A percentile compares a stretch with the other conserved stretches of the same genome.
Conservation (phyloP, 257 asterid species). For the Nicotiana undulata region DNA sequence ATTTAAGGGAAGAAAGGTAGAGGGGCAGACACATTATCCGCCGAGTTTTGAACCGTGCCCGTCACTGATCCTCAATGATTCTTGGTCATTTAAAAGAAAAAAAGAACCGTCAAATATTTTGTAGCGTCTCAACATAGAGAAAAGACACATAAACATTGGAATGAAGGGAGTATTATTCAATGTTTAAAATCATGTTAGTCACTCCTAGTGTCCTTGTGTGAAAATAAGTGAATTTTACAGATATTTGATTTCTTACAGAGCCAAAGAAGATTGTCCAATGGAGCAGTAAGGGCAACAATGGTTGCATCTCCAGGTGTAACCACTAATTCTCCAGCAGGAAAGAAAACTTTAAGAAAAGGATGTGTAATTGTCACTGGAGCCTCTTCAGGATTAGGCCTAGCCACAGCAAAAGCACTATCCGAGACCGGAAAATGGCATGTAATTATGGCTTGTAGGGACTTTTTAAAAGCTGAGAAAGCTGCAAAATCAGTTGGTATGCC, state of each 20-base stretch:
- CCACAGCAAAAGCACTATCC: conserved; percentile 76
- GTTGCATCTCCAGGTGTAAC: conserved; percentile 49
- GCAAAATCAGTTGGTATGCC: conserved; percentile 72
- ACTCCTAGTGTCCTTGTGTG: neutral
- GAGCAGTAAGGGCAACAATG: conserved; percentile 37
- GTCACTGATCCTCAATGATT: neutral
- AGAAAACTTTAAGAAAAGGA: conserved; percentile 74
- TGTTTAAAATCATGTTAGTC: neutral
- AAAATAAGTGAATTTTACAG: neutral
- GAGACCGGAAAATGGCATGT: conserved; percentile 87
- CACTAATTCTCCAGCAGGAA: conserved; percentile 33
- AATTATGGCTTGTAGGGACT: conserved; percentile 91
- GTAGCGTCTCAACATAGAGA: neutral
- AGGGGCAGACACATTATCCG: neutral
- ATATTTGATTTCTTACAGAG: conserved; percentile 22
- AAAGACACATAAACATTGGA: neutral
- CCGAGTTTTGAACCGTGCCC: too few relatives aligned
- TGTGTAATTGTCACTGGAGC: conserved; percentile 72
- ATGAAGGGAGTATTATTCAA: neutral
- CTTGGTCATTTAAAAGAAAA: neutral
- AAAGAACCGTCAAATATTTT: neutral
- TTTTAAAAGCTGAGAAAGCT: conserved; percentile 70
- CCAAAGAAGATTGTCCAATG: conserved; percentile 25
- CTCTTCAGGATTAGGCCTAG: conserved; percentile 81
- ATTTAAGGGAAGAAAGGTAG: neutral